Evolutionary conservation across 164 flowering plant species (phyloP).

Genomic region (Magnolia sinica): DNA sequence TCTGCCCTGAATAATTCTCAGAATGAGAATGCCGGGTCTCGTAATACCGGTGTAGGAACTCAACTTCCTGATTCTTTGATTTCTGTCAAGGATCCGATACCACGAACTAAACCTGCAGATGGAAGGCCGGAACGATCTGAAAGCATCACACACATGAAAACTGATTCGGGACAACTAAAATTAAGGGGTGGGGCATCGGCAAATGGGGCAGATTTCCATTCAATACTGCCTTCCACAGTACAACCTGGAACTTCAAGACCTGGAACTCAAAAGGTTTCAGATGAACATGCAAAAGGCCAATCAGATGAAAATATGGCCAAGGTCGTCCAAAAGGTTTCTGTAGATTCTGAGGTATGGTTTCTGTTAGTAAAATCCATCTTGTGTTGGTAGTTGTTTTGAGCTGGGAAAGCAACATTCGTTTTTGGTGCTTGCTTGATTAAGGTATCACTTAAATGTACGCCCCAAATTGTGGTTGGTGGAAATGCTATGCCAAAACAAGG

Average conservation of each 20-base stretch:
- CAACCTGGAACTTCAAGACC: constrained; percentile 39
- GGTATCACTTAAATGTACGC: too few species aligned
- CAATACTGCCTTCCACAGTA: constrained; percentile 20
- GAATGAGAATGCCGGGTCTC: constrained; percentile 44
- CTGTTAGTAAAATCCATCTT: too few species aligned
- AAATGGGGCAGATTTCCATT: constrained; percentile 52
- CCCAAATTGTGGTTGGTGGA: too few species aligned
- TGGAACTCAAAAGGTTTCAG: constrained; percentile 52
- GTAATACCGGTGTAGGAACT: constrained; percentile 21
- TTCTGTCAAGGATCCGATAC: constrained; percentile 44
- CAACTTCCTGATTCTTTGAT: constrained; percentile 44
- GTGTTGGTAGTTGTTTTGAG: too few species aligned
- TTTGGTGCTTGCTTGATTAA: too few species aligned
- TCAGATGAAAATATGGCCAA: constrained; percentile 54
- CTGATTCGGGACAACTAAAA: constrained; percentile 50
- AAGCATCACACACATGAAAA: constrained; percentile 33
- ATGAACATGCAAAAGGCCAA: constrained; percentile 42
- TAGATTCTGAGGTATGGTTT: constrained; percentile 69
- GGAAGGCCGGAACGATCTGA: constrained; percentile 58
- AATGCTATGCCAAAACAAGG: too few species aligned
- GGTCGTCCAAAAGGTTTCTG: constrained; percentile 34
- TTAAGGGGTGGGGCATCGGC: constrained; percentile 37
- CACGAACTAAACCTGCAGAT: constrained; percentile 50
- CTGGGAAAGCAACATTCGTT: too few species aligned
- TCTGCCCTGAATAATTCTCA: constrained; percentile 38